A percentile compares a stretch with the other conserved stretches of the same genome.
Evolutionary conservation across 2,329 filamentous ascomycete species (phyloP).

Genomic region (Zopfia rhizophila): DNA sequence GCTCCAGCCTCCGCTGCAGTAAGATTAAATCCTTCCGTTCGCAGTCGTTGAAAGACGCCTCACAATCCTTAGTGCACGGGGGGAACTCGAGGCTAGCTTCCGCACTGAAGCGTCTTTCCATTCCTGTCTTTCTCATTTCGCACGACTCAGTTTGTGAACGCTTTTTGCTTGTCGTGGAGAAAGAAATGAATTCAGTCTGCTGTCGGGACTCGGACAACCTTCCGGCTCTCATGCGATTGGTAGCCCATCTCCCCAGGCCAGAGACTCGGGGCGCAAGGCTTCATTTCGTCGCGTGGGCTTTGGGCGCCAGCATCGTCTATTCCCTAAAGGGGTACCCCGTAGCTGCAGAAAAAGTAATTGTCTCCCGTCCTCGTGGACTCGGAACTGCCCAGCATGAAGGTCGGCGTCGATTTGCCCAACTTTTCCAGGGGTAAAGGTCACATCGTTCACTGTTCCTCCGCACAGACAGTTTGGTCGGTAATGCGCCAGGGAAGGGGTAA

Average conservation of each 20-base stretch:
- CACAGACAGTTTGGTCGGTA: constrained; percentile 16
- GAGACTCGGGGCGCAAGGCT: constrained; percentile 24
- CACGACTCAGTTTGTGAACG: constrained; percentile 26
- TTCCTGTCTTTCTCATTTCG: constrained; percentile 25
- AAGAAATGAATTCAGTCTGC: background rate
- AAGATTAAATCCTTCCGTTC: constrained; percentile 24
- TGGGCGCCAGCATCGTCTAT: constrained; percentile 21
- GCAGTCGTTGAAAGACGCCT: background rate
- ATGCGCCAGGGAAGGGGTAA: constrained; percentile 3
- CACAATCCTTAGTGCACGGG: constrained; percentile 41
- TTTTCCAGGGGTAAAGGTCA: constrained; percentile 3
- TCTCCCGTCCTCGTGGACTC: constrained; percentile 26
- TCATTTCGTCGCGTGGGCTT: constrained; percentile 27
- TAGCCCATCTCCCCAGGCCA: constrained; percentile 22
- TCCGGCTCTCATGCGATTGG: constrained; percentile 23
- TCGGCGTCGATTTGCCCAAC: constrained; percentile 5
- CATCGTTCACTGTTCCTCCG: constrained; percentile 9
- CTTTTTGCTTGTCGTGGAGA: constrained; percentile 11
- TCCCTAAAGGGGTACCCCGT: constrained; percentile 14
- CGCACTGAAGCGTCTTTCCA: constrained; percentile 17
- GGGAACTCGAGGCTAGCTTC: constrained; percentile 36
- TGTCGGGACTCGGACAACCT: constrained; percentile 19
- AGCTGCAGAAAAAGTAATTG: constrained; percentile 18
- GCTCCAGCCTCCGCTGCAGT: constrained; percentile 25
- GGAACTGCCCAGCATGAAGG: constrained; percentile 18